These are phyloP conservation scores for Zalaria obscura DNA, from an alignment of 2,329 filamentous ascomycete genomes.

Conservation along the genomic window DNA sequence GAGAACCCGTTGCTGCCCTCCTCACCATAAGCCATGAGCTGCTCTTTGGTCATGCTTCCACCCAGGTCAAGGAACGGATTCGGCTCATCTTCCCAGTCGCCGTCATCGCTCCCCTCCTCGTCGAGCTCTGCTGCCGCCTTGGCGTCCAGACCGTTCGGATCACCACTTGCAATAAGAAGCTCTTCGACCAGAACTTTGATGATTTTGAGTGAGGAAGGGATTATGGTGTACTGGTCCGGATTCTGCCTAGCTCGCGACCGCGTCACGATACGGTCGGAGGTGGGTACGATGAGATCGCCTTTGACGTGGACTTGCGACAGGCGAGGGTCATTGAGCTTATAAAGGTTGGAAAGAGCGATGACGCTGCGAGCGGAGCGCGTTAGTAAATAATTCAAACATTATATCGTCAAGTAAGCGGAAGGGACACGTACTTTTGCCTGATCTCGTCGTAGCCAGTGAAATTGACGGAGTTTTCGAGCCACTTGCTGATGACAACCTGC, in stretches of 20 bases:
- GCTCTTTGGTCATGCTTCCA: constrained; percentile 38
- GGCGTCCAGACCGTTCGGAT: constrained; percentile 27
- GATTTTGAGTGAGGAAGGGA: constrained; percentile 85
- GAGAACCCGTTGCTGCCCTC: constrained; percentile 30
- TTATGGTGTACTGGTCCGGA: constrained; percentile 77
- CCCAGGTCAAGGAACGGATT: constrained; percentile 62
- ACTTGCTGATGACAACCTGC: constrained; percentile 80
- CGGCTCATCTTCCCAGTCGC: constrained; percentile 70
- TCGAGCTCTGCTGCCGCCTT: constrained; percentile 48
- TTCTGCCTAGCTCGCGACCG: constrained; percentile 78
- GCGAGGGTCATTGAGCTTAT: constrained; percentile 70
- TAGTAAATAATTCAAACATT: constrained; percentile 6
- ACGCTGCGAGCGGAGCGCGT: constrained; percentile 43
- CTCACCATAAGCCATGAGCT: constrained; percentile 64
- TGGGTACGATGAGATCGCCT: constrained; percentile 74
- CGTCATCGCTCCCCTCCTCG: constrained; percentile 56
- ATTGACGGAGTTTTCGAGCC: constrained; percentile 91
- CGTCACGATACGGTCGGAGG: constrained; percentile 79
- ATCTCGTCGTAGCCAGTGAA: constrained; percentile 99
- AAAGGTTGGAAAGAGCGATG: constrained; percentile 83
- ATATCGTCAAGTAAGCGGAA: not conserved
- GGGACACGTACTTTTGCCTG: constrained; percentile 65
- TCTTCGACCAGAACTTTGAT: constrained; percentile 92
- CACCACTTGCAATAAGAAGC: constrained; percentile 63
- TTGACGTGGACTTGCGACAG: constrained; percentile 71